Evolutionary conservation across 31 red algal species (phyloP), one percentile per base, ranked within the genome.

Genomic region (Odonthalia washingtoniensis): DNA sequence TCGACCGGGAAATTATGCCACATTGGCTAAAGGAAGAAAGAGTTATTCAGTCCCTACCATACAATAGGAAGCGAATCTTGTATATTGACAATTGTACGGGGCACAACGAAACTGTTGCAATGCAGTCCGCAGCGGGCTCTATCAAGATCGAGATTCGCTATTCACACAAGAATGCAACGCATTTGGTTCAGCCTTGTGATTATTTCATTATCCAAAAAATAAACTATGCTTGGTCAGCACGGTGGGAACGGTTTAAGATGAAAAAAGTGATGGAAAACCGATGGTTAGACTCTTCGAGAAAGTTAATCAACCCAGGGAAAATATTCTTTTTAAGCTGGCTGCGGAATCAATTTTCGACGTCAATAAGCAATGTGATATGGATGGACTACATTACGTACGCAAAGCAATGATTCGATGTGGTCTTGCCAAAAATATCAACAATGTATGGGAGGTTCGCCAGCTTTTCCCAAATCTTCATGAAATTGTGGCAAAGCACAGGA

Each of bases 281-380:
- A 5, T 82, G 79, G 79, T 14, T 61, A 4, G 5, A 40, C 27
- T 45, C 74, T 6, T 67, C 57, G 49, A 28, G 37, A 39, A 81
- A 81, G 78, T 27, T 81, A 18, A 30, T 69, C 6, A 81, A 81
- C 36, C 78, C 78, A 5, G 78, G 78, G 36, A 81, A 81, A 32
- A 6, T 70, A 5, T 86, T 57, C 40, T 86, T 86, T 75, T 36
- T 86, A 4, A 30, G 61, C 68, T 86, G 27, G 46, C 2, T 30
- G 64, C 4, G 30, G 3, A 41, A 17, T 73, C 82, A 32, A 40
- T 86, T 17, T 43, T 57, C 49, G 46, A 86, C 14, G 70, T 61
- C 5, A 73, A 53, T 45, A 21, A 30, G 33, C 66, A 86, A 68
- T 74, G 46, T 49, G 12, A 86, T 49, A 28, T 3, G 3, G 37